Conservation (phyloP, 768 basidiomycete species). For the Amanita muscaria region DNA sequence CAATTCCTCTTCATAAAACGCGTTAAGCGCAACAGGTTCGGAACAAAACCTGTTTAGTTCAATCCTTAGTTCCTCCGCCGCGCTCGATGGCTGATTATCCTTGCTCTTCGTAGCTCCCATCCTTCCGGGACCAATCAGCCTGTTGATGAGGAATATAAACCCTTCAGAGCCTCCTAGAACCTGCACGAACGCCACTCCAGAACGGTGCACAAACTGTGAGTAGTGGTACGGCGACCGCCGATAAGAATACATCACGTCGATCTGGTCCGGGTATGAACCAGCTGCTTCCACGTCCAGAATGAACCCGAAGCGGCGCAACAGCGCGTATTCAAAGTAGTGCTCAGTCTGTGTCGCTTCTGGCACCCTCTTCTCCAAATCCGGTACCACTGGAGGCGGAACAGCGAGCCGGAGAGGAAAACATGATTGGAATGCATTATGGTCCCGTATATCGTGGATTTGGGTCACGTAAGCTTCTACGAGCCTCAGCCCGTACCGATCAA, state of each 20-base stretch:
- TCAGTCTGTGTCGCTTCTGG: constrained; percentile 56
- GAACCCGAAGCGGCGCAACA: constrained; percentile 72
- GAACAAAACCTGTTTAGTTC: constrained; percentile 59
- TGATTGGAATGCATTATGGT: constrained; percentile 85
- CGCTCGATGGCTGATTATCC: constrained; percentile 43
- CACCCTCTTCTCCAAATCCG: constrained; percentile 57
- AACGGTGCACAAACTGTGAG: constrained; percentile 88
- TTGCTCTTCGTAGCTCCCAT: constrained; percentile 50
- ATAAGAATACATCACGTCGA: constrained; percentile 87
- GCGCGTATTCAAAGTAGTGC: constrained; percentile 75
- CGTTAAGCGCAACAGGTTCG: constrained; percentile 40
- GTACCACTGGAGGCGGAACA: constrained; percentile 61
- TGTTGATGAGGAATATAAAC: constrained; percentile 84
- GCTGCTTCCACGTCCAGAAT: constrained; percentile 78
- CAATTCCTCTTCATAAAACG: constrained; percentile 71
- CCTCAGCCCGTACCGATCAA: constrained; percentile 84
- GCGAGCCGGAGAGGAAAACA: constrained; percentile 79
- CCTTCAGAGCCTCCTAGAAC: constrained; percentile 72
- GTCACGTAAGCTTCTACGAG: constrained; percentile 91
- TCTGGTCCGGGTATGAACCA: constrained; percentile 64
- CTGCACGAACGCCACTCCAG: constrained; percentile 86
- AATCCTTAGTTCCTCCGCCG: constrained; percentile 53
- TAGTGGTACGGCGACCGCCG: constrained; percentile 68
- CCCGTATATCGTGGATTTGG: constrained; percentile 80
- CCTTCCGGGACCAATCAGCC: constrained; percentile 67